These are phyloP conservation scores for Fraxinus cuspidata DNA, from an alignment of 257 asterid species.

Conservation along the genomic window DNA sequence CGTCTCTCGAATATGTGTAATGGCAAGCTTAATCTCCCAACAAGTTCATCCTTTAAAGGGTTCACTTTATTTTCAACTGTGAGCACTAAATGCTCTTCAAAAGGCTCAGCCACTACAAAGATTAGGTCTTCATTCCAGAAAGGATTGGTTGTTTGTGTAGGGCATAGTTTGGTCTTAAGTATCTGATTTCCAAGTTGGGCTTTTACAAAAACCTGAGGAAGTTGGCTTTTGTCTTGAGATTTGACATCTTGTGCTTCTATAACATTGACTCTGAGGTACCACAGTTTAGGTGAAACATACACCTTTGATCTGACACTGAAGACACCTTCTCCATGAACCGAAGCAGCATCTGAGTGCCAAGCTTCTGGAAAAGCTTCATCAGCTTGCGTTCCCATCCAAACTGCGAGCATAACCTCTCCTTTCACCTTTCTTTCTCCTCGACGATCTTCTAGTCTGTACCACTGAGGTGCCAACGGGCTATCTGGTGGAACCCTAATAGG, in stretches of 20 bases:
- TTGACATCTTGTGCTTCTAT: conserved; percentile 21
- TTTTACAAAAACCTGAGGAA: conserved; percentile 22
- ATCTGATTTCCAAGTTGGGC: conserved; percentile 24
- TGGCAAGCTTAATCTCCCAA: conserved; percentile 13
- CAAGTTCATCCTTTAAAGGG: conserved; percentile 15
- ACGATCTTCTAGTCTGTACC: conserved; percentile 17
- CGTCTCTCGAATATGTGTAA: conserved; percentile 8
- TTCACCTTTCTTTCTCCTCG: conserved; percentile 15
- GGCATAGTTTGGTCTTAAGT: conserved; percentile 11
- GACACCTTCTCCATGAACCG: conserved; percentile 24
- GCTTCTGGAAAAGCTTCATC: conserved; percentile 28
- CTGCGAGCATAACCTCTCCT: conserved; percentile 24
- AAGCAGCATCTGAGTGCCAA: conserved; percentile 25
- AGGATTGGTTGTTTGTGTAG: conserved; percentile 15
- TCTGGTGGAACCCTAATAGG: conserved; percentile 26
- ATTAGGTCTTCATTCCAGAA: conserved; percentile 23
- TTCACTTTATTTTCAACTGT: conserved; percentile 17
- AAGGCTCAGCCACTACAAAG: conserved; percentile 22
- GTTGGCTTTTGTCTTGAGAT: conserved; percentile 15
- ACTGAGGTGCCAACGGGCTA: conserved; percentile 23
- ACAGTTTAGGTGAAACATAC: conserved; percentile 22
- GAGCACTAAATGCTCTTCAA: conserved; percentile 21
- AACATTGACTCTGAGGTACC: conserved; percentile 21
- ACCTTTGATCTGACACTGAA: conserved; percentile 23
- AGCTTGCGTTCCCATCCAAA: conserved; percentile 27